Evolutionary conservation across 2,329 filamentous ascomycete species (phyloP), one percentile per base, ranked within the genome.

Genomic region (Epichloe bromicola): DNA sequence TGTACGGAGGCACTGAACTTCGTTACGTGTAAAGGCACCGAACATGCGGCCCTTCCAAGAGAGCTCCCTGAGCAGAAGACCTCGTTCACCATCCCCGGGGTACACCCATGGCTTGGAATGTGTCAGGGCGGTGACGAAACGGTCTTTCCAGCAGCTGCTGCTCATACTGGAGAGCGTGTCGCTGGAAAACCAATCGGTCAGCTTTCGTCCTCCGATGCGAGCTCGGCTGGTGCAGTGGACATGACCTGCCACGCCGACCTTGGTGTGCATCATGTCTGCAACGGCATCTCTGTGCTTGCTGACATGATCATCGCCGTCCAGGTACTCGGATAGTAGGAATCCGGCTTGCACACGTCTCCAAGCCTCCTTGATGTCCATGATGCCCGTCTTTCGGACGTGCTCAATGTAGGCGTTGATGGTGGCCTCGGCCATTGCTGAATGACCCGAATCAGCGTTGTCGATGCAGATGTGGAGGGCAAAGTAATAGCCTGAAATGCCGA

Each of bases 401-500:
- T 65, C 48, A 62, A 76, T 60, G 53, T 73, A 74, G 17, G 63
- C 55, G 8, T 52, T 56, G 10, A 68, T 68, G 15, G 64, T 63
- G 20, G 64, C 56, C 51, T 66, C 59, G 1, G 72, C 71, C 67
- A 76, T 75, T 3, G 70, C 70, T 12, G 70, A 64, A 57, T 76
- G 74, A 0, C 74, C 73, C 0, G 67, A 70, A 52, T 74, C 62
- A 4, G 65, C 62, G 55, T 76, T 76, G 55, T 76, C 74, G 47
- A 77, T 76, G 0, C 70, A 65, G 40, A 76, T 62, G 58, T 76
- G 74, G 4, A 78, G 60, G n/a, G 68, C 57, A 56, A 75, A 78
- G 56, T 75, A 76, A 40, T 71, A 70, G 0, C 67, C 58, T 50
- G 73, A 62, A 8, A 76, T 53, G 5, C 60, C 59, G 20, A 76